These are phyloP conservation scores for Chaetothyriales sp. DNA, from an alignment of 2,329 filamentous ascomycete species.

Conservation along the genomic window DNA sequence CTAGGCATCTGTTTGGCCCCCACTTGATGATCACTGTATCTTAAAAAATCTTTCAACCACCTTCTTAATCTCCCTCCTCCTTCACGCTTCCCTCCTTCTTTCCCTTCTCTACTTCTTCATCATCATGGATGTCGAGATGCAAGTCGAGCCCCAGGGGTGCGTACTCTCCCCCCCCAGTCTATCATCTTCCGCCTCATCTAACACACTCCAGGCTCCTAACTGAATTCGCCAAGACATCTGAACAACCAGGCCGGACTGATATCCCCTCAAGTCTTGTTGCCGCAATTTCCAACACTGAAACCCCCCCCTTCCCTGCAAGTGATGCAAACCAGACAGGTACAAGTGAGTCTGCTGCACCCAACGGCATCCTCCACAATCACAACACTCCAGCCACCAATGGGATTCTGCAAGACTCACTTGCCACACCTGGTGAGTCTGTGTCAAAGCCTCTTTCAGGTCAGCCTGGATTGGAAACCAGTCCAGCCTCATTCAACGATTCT, in stretches of 20 bases:
- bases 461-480: neutral
- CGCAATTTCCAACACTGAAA: conserved; percentile 16
- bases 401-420: neutral
- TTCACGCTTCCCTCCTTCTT: neutral
- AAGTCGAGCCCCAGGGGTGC: conserved; percentile 17
- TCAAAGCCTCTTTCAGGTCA: neutral
- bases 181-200: conserved; percentile 1
- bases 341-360: neutral
- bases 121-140: conserved; percentile 18
- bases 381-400: neutral
- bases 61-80: neutral
- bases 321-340: neutral
- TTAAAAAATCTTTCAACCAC: neutral
- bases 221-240: conserved; percentile 15
- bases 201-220: conserved; percentile 13
- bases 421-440: neutral
- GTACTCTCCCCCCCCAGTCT: conserved; percentile 4
- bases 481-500: conserved; percentile 5
- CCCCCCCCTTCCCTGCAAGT: neutral
- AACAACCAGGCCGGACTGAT: conserved; percentile 12
- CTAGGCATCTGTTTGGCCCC: neutral
- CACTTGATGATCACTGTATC: neutral
- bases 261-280: conserved; percentile 14
- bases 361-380: neutral
- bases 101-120: conserved; percentile 3